Conservation (phyloP, 768 basidiomycete species). For the Mycena venus region DNA sequence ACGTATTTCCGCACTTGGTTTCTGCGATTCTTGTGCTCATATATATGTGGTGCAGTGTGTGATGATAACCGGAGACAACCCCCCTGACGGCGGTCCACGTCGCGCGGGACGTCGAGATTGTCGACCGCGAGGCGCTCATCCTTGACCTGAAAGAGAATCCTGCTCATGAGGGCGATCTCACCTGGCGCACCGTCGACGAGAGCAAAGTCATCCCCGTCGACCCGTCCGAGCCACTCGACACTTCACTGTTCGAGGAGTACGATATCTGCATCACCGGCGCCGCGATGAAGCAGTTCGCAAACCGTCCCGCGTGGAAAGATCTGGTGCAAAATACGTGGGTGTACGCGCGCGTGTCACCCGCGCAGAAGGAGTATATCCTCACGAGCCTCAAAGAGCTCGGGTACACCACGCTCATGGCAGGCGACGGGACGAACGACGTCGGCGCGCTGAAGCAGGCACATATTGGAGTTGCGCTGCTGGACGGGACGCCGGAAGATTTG, state of each 20-base stretch:
- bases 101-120: slow-evolving; percentile 95
- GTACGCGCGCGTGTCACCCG: slow-evolving; percentile 96
- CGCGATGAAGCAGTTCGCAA: slow-evolving; percentile 90
- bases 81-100: slow-evolving; percentile 97
- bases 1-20: slow-evolving; percentile 49
- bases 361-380: slow-evolving; percentile 96
- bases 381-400: slow-evolving; percentile 91
- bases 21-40: background rate
- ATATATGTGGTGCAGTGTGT: slow-evolving; percentile 77
- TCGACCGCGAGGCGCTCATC: slow-evolving; percentile 95
- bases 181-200: slow-evolving; percentile 96
- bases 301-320: slow-evolving; percentile 76
- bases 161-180: slow-evolving; percentile 78
- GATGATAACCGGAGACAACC: slow-evolving; percentile 99
- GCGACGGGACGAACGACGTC: slow-evolving; percentile 99
- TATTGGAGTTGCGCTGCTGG: slow-evolving; percentile 93
- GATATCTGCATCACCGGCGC: slow-evolving; percentile 98
- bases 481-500: slow-evolving; percentile 92
- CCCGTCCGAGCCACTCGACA: slow-evolving; percentile 83
- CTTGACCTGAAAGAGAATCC: slow-evolving; percentile 91
- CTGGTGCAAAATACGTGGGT: slow-evolving; percentile 98
- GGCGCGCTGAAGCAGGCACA: slow-evolving; percentile 99
- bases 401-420: slow-evolving; percentile 96
- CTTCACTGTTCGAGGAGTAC: slow-evolving; percentile 82
- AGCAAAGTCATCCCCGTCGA: slow-evolving; percentile 89